These are phyloP conservation scores for Pichia membranifaciens DNA, from an alignment of 805 yeast genomes.

Conservation along the genomic window DNA sequence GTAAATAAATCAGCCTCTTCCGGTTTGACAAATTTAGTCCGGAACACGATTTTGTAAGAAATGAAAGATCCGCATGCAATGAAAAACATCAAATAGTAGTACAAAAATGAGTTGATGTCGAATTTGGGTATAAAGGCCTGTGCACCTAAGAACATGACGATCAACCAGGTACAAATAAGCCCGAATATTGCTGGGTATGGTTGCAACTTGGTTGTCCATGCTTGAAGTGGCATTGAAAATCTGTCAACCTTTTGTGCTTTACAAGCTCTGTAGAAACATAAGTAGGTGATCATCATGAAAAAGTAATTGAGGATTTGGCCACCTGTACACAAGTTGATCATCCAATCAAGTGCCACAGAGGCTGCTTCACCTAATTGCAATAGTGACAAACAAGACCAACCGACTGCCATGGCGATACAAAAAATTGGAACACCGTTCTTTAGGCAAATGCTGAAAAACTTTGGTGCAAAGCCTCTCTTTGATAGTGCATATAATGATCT, in stretches of 20 bases:
- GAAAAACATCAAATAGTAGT: conserved; percentile 39
- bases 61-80: conserved; percentile 33
- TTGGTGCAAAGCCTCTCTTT: conserved; percentile 67
- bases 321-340: conserved; percentile 29
- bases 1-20: conserved; percentile 41
- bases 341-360: conserved; percentile 27
- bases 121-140: conserved; percentile 36
- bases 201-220: conserved; percentile 41
- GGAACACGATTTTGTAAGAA: conserved; percentile 33
- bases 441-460: conserved; percentile 54
- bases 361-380: conserved; percentile 34
- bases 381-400: conserved; percentile 25
- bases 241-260: conserved; percentile 49
- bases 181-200: conserved; percentile 28
- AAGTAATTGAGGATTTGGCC: conserved; percentile 27
- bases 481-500: conserved; percentile 66
- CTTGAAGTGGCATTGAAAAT: conserved; percentile 37
- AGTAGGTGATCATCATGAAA: conserved; percentile 42
- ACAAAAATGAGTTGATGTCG: conserved; percentile 36
- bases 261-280: conserved; percentile 60
- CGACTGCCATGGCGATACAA: conserved; percentile 30
- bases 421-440: conserved; percentile 50
- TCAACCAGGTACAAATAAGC: conserved; percentile 30
- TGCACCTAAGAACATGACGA: conserved; percentile 35
- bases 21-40: conserved; percentile 37